These are phyloP conservation scores for Clarireedia sp. DNA, from an alignment of 2,329 filamentous ascomycete genomes.

Conservation along the genomic window DNA sequence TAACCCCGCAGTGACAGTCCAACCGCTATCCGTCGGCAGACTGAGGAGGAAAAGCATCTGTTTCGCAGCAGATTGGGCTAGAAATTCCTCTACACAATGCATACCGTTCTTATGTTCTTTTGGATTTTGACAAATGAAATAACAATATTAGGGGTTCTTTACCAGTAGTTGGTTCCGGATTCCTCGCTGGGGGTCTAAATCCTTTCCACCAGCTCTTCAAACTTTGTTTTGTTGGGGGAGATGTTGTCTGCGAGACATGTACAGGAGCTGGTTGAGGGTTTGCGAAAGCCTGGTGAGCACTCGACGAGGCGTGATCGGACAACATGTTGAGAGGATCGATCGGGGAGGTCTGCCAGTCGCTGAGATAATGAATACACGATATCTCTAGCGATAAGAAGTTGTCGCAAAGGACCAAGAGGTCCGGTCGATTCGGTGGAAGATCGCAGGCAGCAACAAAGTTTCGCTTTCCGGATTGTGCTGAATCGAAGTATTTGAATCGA, in stretches of 20 bases:
- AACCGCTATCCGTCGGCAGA: too few species aligned
- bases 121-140: slow-evolving; percentile 11
- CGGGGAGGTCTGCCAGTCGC: slow-evolving; percentile 14
- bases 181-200: slow-evolving; percentile 66
- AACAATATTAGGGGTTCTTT: slow-evolving; percentile 1
- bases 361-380: slow-evolving; percentile 9
- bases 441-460: slow-evolving; percentile 10
- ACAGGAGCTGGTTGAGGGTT: slow-evolving; percentile 24
- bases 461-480: slow-evolving; percentile 3
- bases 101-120: too few species aligned
- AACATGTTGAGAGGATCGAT: slow-evolving; percentile 18
- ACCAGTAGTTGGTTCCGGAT: slow-evolving; percentile 36
- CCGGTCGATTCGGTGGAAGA: slow-evolving; percentile 9
- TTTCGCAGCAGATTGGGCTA: too few species aligned
- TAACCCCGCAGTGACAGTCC: too few species aligned
- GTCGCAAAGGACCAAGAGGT: slow-evolving; percentile 14
- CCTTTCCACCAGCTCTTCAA: slow-evolving; percentile 96
- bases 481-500: slow-evolving; percentile 1
- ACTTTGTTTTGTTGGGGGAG: slow-evolving; percentile 77
- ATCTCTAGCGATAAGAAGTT: slow-evolving; percentile 10
- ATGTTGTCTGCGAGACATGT: slow-evolving; percentile 37
- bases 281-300: slow-evolving; percentile 25
- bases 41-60: too few species aligned
- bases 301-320: slow-evolving; percentile 21
- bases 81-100: too few species aligned